These are phyloP conservation scores for sweet orange (Citrus sinensis) DNA, from an alignment of 345 rosid genomes.

Conservation along the genomic window DNA sequence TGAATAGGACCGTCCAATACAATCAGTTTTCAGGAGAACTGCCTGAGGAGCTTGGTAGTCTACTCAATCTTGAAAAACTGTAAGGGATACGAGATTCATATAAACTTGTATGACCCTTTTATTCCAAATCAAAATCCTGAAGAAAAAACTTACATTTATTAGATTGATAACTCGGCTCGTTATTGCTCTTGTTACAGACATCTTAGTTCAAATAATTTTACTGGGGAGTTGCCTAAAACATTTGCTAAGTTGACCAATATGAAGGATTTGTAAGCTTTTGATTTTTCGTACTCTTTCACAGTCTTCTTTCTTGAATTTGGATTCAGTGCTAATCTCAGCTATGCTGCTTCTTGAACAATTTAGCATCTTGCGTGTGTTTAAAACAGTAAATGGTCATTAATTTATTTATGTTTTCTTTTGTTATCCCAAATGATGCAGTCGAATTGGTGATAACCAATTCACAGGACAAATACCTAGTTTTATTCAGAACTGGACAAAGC, in stretches of 20 bases:
- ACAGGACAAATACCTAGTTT: slow-evolving; percentile 50
- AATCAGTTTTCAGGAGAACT: slow-evolving; percentile 32
- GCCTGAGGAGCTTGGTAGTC: slow-evolving; percentile 36
- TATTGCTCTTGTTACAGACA: slow-evolving; percentile 20
- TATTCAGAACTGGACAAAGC: slow-evolving; percentile 54
- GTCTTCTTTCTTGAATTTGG: background rate
- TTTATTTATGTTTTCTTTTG: too few relatives aligned
- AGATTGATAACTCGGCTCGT: background rate
- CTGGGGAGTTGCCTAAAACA: slow-evolving; percentile 43
- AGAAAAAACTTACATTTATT: background rate
- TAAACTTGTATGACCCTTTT: background rate
- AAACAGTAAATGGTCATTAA: too few relatives aligned
- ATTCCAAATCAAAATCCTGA: background rate
- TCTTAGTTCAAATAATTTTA: slow-evolving; percentile 49
- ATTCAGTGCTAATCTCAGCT: too few relatives aligned
- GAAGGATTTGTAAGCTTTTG: slow-evolving; percentile 42
- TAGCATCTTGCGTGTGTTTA: too few relatives aligned
- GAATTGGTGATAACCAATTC: slow-evolving; percentile 50
- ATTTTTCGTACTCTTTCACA: background rate
- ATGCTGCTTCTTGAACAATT: too few relatives aligned
- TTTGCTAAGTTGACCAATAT: slow-evolving; percentile 43
- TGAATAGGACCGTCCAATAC: slow-evolving; percentile 15
- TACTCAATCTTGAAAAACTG: slow-evolving; percentile 10
- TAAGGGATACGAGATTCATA: slow-evolving; percentile 3
- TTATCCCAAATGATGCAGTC: slow-evolving; percentile 23